Evolutionary conservation across 768 basidiomycete genomes (phyloP).

Genomic region (Termitomyces sp.): DNA sequence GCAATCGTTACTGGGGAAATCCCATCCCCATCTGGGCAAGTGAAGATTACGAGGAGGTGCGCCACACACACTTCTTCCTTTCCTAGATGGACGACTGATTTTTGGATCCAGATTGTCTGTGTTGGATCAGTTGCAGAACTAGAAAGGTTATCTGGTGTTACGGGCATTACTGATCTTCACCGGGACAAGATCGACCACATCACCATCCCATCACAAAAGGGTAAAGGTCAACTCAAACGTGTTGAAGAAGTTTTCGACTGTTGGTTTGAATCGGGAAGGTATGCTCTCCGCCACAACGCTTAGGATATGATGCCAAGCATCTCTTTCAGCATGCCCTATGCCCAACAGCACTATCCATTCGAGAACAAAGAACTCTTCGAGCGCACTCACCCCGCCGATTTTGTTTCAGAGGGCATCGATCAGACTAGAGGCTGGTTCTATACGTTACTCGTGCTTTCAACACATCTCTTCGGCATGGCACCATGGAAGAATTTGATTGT

Average conservation of each 20-base stretch:
- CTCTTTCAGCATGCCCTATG: slow-evolving; percentile 91
- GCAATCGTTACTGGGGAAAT: slow-evolving; percentile 99
- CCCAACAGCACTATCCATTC: slow-evolving; percentile 96
- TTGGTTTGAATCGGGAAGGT: slow-evolving; percentile 99
- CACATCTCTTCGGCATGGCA: slow-evolving; percentile 88
- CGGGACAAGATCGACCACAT: slow-evolving; percentile 94
- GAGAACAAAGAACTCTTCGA: slow-evolving; percentile 93
- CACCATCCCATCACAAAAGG: slow-evolving; percentile 89
- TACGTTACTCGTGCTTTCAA: slow-evolving; percentile 93
- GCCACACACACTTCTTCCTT: not conserved
- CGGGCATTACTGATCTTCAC: slow-evolving; percentile 86
- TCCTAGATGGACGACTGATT: not conserved
- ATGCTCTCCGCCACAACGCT: slow-evolving; percentile 21
- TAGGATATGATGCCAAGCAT: not conserved
- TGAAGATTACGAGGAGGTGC: slow-evolving; percentile 88
- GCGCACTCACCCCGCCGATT: slow-evolving; percentile 87
- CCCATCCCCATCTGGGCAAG: slow-evolving; percentile 96
- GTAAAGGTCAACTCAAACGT: slow-evolving; percentile 82
- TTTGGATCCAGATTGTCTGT: slow-evolving; percentile 62
- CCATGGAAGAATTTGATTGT: slow-evolving; percentile 99
- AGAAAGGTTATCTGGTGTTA: slow-evolving; percentile 80
- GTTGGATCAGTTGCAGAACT: slow-evolving; percentile 88
- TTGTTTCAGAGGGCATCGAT: slow-evolving; percentile 97
- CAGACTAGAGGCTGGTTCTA: slow-evolving; percentile 99
- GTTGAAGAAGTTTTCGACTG: slow-evolving; percentile 99